phyloP scores from a whole-genome alignment of 805 yeast species.

The Wickerhamiella sorbophila region DNA sequence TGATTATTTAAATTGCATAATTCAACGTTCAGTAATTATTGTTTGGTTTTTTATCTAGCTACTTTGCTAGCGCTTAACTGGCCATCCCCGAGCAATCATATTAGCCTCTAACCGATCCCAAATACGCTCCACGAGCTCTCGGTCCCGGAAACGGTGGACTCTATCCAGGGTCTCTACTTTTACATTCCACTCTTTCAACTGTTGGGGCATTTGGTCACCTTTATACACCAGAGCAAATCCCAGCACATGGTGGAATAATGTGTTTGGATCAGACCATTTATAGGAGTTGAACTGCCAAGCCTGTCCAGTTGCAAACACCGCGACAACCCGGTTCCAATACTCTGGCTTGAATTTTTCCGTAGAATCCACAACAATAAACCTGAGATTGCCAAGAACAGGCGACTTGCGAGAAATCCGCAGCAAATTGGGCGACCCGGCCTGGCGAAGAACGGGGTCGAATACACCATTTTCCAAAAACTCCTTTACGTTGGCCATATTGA shows the following conservation, averaged over 20 bases:
- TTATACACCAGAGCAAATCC: constrained; percentile 69
- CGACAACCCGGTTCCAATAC: constrained; percentile 95
- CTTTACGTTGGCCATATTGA: constrained; percentile 52
- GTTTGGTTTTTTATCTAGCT: neutral
- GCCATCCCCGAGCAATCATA: constrained; percentile 52
- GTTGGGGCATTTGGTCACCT: constrained; percentile 67
- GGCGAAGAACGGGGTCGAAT: constrained; percentile 35
- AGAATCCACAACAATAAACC: constrained; percentile 72
- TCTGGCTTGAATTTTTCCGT: constrained; percentile 86
- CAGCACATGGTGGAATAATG: constrained; percentile 64
- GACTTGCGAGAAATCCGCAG: constrained; percentile 43
- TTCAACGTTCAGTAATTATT: neutral
- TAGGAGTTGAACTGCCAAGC: constrained; percentile 90
- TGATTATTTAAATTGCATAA: constrained; percentile 22
- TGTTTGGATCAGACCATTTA: constrained; percentile 67
- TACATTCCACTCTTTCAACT: constrained; percentile 80
- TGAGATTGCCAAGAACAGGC: constrained; percentile 42
- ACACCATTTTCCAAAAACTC: constrained; percentile 61
- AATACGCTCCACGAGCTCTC: constrained; percentile 68
- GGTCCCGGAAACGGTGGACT: constrained; percentile 71
- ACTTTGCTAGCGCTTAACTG: neutral
- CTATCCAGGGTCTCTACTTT: constrained; percentile 65
- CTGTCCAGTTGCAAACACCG: constrained; percentile 93
- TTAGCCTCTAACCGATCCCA: constrained; percentile 76
- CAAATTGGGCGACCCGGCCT: constrained; percentile 26